A percentile compares a stretch with the other conserved stretches of the same genome.
Conservation (phyloP, 139 green algal genomes). For the Micractinium conductrix region DNA sequence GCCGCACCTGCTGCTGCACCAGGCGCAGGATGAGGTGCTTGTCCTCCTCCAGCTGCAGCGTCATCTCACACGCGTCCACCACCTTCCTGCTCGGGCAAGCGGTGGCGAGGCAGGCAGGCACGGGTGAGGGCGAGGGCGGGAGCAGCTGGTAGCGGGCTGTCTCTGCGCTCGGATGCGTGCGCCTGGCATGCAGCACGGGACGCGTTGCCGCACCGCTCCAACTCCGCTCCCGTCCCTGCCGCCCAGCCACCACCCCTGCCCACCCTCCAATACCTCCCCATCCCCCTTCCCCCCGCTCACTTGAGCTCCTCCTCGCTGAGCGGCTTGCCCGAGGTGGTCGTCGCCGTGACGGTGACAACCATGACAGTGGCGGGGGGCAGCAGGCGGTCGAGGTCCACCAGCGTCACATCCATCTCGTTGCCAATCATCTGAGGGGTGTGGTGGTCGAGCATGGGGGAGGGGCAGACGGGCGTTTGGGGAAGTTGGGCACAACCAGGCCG, state of each 20-base stretch:
- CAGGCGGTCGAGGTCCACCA: constrained; percentile 79
- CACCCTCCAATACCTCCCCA: background rate
- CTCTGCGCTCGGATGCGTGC: no score
- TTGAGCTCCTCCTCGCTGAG: constrained; percentile 69
- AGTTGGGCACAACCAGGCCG: no score
- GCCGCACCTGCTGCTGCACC: constrained; percentile 69
- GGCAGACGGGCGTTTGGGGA: no score
- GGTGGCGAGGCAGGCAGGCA: background rate
- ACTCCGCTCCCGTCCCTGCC: no score
- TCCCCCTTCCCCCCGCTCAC: background rate
- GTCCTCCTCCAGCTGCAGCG: constrained; percentile 86
- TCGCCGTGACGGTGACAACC: constrained; percentile 96
- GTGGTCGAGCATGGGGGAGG: no score
- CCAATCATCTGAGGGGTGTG: constrained; percentile 37
- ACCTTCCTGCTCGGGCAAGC: constrained; percentile 39
- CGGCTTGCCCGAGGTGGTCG: constrained; percentile 87
- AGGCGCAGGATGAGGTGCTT: constrained; percentile 84
- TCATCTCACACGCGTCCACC: constrained; percentile 79
- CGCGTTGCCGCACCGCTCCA: no score
- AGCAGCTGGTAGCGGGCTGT: no score
- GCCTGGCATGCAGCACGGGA: no score
- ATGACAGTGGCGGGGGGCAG: constrained; percentile 93
- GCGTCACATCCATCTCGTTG: constrained; percentile 82
- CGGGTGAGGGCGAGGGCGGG: background rate
- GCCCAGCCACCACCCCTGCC: no score